Evolutionary conservation across 257 asterid species (phyloP).

Genomic region (Solanum bukasovii): DNA sequence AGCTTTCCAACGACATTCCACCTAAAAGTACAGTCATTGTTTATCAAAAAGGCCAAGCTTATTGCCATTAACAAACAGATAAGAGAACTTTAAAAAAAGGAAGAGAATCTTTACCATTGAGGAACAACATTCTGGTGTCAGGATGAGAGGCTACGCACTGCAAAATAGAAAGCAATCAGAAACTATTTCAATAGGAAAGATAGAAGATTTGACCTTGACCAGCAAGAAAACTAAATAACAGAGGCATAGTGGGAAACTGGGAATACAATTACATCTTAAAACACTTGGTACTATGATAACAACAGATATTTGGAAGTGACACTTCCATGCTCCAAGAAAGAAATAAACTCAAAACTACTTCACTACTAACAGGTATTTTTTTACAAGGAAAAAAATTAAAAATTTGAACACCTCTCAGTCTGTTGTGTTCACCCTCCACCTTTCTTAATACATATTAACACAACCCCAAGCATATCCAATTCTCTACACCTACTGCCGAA

Average conservation of each 20-base stretch:
- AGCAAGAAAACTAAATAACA: not conserved
- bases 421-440: not conserved
- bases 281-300: not conserved
- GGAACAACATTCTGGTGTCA: conserved; percentile 14
- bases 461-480: not conserved
- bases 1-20: not conserved
- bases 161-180: conserved; percentile 2
- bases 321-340: not conserved
- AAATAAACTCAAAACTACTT: not conserved
- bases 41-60: not conserved
- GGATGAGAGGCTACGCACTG: conserved; percentile 32
- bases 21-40: not conserved
- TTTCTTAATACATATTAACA: not conserved
- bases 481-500: not conserved
- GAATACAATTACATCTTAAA: not conserved
- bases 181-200: not conserved
- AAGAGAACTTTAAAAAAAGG: not conserved
- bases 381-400: not conserved
- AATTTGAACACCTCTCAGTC: not conserved
- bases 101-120: conserved; percentile 12
- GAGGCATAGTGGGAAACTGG: not conserved
- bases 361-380: not conserved
- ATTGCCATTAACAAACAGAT: not conserved
- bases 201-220: not conserved
- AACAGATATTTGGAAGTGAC: not conserved